These are phyloP conservation scores for Talaromyces ruber DNA, from an alignment of 495 filamentous ascomycete genomes.

Conservation along the genomic window DNA sequence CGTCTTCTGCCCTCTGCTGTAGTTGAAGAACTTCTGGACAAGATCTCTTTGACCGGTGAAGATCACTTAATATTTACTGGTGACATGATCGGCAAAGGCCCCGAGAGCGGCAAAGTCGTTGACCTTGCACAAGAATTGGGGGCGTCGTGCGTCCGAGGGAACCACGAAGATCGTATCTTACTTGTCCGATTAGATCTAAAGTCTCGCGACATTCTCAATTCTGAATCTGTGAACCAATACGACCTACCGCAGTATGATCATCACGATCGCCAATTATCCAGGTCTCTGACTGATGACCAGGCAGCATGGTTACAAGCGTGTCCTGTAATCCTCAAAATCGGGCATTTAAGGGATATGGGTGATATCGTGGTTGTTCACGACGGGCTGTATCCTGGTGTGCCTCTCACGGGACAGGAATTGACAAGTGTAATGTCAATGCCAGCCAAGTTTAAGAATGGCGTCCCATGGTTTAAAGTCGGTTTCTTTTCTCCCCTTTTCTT, in stretches of 20 bases:
- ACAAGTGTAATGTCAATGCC: conserved; percentile 87
- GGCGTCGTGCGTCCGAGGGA: conserved; percentile 79
- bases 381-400: conserved; percentile 67
- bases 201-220: conserved; percentile 7
- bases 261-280: conserved; percentile 39
- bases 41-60: conserved; percentile 50
- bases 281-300: conserved; percentile 46
- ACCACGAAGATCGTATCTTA: conserved; percentile 83
- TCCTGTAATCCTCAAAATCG: conserved; percentile 68
- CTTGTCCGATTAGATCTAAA: conserved; percentile 37
- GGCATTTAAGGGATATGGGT: conserved; percentile 43
- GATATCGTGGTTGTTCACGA: conserved; percentile 73
- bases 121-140: conserved; percentile 57
- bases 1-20: too few relatives aligned
- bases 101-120: conserved; percentile 71
- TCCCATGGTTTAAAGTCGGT: conserved; percentile 60
- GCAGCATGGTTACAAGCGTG: conserved; percentile 58
- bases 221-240: conserved; percentile 9
- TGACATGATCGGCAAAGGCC: conserved; percentile 83
- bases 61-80: conserved; percentile 82
- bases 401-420: conserved; percentile 67
- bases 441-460: conserved; percentile 46
- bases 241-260: conserved; percentile 15
- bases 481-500: too few relatives aligned
- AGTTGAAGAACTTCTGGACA: conserved; percentile 58